Conservation (phyloP, 192 early-diverging fungal genomes). For the Podila minutissima region DNA sequence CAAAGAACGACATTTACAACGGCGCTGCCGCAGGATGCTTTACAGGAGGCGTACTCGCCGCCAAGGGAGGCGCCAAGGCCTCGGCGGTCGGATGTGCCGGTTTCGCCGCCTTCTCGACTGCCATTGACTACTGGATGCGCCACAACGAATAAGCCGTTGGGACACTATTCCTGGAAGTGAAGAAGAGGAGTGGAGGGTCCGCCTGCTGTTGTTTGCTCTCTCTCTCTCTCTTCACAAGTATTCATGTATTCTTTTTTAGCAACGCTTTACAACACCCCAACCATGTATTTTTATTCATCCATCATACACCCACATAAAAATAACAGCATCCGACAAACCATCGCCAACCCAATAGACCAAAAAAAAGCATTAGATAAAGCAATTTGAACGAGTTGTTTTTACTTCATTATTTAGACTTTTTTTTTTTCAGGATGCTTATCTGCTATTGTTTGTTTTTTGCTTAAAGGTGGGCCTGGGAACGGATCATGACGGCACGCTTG, state of each 20-base stretch:
- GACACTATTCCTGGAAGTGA: too few species aligned
- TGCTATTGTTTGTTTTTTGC: conserved; percentile 1
- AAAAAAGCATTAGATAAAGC: not conserved
- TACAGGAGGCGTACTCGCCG: conserved; percentile 87
- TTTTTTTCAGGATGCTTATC: conserved; percentile 2
- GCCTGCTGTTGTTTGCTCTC: too few species aligned
- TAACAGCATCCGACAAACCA: not conserved
- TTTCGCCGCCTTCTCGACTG: conserved; percentile 94
- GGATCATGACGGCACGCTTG: conserved; percentile 67
- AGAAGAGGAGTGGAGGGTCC: too few species aligned
- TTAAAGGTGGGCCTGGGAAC: conserved; percentile 33
- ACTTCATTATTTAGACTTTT: not conserved
- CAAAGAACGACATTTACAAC: conserved; percentile 95
- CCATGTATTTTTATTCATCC: conserved; percentile 15
- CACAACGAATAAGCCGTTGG: conserved; percentile 16
- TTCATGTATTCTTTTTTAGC: conserved; percentile 1
- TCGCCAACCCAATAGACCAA: not conserved
- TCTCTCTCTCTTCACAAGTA: too few species aligned
- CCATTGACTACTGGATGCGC: conserved; percentile 91
- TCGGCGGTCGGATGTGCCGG: conserved; percentile 85
- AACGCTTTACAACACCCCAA: not conserved
- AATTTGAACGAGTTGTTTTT: too few species aligned
- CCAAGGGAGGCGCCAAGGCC: conserved; percentile 79
- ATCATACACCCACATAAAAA: not conserved
- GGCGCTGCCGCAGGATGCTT: conserved; percentile 90